Evolutionary conservation across 2,329 filamentous ascomycete species (phyloP).

Genomic region (Mycosphaerella sp.): DNA sequence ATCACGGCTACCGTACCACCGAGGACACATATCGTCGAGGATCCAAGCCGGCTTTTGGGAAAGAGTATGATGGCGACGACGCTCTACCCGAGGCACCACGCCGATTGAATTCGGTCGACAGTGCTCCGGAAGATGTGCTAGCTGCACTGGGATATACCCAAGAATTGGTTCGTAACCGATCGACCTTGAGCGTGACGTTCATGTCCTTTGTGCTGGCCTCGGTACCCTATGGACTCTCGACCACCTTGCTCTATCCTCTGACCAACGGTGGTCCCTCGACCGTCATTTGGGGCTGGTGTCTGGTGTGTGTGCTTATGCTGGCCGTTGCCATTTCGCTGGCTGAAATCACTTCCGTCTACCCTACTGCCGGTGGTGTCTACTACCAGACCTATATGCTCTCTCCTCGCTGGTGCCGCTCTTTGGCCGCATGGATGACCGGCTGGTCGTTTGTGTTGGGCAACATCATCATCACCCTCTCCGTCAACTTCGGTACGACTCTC

Average conservation of each 20-base stretch:
- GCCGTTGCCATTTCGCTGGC: constrained; percentile 65
- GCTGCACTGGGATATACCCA: constrained; percentile 60
- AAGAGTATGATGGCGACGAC: constrained; percentile 12
- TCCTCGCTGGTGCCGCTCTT: constrained; percentile 52
- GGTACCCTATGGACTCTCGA: constrained; percentile 66
- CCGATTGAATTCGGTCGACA: constrained; percentile 14
- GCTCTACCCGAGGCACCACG: constrained; percentile 5
- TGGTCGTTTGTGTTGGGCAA: constrained; percentile 75
- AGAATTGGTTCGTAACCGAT: constrained; percentile 58
- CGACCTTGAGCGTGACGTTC: constrained; percentile 63
- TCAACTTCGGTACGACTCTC: constrained; percentile 64
- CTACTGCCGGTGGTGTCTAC: constrained; percentile 63
- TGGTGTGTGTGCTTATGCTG: constrained; percentile 61
- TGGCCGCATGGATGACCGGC: constrained; percentile 65
- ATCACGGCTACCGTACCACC: background rate
- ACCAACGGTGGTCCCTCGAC: constrained; percentile 60
- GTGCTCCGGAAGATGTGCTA: constrained; percentile 55
- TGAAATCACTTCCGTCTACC: constrained; percentile 60
- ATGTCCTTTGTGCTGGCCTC: constrained; percentile 72
- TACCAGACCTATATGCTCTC: constrained; percentile 73
- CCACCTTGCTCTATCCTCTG: constrained; percentile 62
- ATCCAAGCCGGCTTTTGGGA: constrained; percentile 10
- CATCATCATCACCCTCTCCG: constrained; percentile 75
- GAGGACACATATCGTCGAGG: constrained; percentile 10
- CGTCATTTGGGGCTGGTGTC: constrained; percentile 67